These are phyloP conservation scores for Allium sativum DNA, from an alignment of 106 monocot genomes.

Conservation along the genomic window DNA sequence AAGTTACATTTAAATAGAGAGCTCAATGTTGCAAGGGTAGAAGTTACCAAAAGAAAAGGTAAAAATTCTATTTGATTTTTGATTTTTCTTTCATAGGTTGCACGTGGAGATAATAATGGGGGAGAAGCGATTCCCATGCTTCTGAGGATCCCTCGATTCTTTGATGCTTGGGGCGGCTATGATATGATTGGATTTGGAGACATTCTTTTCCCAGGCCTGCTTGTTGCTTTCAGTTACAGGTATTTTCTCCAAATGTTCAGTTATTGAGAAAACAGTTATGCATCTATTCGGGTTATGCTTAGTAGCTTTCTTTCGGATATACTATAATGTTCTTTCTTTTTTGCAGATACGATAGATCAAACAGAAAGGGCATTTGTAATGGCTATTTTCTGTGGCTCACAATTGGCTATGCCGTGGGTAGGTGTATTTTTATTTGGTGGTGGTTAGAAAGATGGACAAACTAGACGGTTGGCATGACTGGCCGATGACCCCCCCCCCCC, in stretches of 20 bases:
- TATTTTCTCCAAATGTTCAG: conserved; percentile 14
- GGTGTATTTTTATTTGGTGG: not conserved
- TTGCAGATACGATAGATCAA: conserved; percentile 65
- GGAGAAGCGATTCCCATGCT: conserved; percentile 96
- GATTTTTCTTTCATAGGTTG: conserved; percentile 41
- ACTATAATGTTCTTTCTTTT: not conserved
- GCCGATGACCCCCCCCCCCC: too few species aligned
- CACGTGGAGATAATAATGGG: conserved; percentile 76
- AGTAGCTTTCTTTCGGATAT: not conserved
- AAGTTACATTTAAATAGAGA: too few species aligned
- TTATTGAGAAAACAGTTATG: too few species aligned
- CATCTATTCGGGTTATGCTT: too few species aligned
- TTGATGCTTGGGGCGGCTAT: conserved; percentile 97
- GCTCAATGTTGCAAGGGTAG: too few species aligned
- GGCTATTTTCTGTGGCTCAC: conserved; percentile 74
- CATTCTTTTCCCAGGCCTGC: conserved; percentile 94
- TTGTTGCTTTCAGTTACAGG: conserved; percentile 95
- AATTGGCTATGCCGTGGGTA: conserved; percentile 68
- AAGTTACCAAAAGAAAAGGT: too few species aligned
- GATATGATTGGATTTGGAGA: conserved; percentile 99
- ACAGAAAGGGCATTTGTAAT: conserved; percentile 41
- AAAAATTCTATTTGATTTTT: too few species aligned
- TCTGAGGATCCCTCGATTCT: conserved; percentile 76
- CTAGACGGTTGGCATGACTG: too few species aligned
- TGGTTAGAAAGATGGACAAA: too few species aligned